These are phyloP conservation scores for Lentinula detonsa DNA, from an alignment of 768 basidiomycete genomes.

Conservation along the genomic window DNA sequence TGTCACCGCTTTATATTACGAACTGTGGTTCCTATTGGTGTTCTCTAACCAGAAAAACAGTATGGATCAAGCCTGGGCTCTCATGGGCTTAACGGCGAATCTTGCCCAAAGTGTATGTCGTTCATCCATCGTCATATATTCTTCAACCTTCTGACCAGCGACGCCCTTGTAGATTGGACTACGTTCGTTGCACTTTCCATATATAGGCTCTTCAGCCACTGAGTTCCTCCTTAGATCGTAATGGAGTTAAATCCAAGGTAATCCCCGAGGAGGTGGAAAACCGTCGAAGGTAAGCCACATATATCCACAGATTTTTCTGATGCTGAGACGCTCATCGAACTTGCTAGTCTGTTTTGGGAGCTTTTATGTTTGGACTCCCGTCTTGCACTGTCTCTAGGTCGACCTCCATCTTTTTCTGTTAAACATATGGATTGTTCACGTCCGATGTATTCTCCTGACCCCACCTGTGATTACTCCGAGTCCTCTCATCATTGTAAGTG, in stretches of 20 bases:
- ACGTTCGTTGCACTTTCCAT: constrained; percentile 31
- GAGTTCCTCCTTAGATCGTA: constrained; percentile 43
- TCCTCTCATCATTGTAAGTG: constrained; percentile 36
- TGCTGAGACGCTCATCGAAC: neutral
- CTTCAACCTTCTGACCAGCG: constrained; percentile 2
- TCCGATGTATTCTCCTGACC: constrained; percentile 39
- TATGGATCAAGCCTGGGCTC: constrained; percentile 45
- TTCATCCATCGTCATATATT: neutral
- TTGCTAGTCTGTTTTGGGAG: constrained; percentile 53
- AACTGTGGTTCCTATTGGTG: constrained; percentile 61
- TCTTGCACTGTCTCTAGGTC: constrained; percentile 59
- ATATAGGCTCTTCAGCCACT: neutral
- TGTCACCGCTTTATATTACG: constrained; percentile 52
- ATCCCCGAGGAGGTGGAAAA: constrained; percentile 69
- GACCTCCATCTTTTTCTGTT: constrained; percentile 60
- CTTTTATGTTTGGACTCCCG: constrained; percentile 61
- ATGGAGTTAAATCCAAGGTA: constrained; percentile 56
- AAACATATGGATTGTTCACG: constrained; percentile 54
- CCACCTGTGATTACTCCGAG: constrained; percentile 27
- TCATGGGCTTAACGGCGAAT: constrained; percentile 54
- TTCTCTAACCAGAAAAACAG: constrained; percentile 69
- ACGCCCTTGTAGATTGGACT: constrained; percentile 42
- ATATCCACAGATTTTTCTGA: neutral
- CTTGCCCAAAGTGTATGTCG: constrained; percentile 49
- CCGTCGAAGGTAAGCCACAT: constrained; percentile 35